phyloP scores from a whole-genome alignment of 176 grass and related monocot species.

The Oryza rufipogon region DNA sequence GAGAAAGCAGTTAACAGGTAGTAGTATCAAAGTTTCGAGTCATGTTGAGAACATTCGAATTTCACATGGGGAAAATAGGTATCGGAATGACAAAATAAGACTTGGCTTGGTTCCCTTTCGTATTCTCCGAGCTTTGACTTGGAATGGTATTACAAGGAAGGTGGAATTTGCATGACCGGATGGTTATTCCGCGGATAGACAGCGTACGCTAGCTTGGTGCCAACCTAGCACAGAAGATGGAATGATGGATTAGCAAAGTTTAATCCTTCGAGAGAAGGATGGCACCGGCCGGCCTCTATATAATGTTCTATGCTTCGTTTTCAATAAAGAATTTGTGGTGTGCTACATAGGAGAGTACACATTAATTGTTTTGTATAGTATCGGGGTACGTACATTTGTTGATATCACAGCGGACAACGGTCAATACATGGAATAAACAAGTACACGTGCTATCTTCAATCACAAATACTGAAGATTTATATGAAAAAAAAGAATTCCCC shows the following conservation, averaged over 20 bases:
- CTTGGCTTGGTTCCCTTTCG: background rate
- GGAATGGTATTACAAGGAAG: too few species aligned
- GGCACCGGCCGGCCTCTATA: background rate
- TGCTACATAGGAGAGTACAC: background rate
- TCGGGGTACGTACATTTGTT: background rate
- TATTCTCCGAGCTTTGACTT: background rate
- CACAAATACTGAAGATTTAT: too few species aligned
- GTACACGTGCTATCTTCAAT: too few species aligned
- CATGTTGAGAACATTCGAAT: background rate
- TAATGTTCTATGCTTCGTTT: background rate
- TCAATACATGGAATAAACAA: too few species aligned
- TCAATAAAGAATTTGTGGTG: background rate
- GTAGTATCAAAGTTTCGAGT: background rate
- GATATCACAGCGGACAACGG: background rate
- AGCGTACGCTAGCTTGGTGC: background rate
- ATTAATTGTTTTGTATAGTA: background rate
- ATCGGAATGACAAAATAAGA: background rate
- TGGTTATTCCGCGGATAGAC: background rate
- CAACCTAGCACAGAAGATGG: constrained; percentile 1
- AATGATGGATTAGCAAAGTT: background rate
- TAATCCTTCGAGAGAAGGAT: background rate
- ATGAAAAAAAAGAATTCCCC: background rate
- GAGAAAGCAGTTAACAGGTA: background rate
- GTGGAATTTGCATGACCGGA: background rate
- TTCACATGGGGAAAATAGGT: background rate